A percentile compares a stretch with the other conserved stretches of the same genome.
Conservation (phyloP, 2,329 filamentous ascomycete species). For the Grosmannia serpens region DNA sequence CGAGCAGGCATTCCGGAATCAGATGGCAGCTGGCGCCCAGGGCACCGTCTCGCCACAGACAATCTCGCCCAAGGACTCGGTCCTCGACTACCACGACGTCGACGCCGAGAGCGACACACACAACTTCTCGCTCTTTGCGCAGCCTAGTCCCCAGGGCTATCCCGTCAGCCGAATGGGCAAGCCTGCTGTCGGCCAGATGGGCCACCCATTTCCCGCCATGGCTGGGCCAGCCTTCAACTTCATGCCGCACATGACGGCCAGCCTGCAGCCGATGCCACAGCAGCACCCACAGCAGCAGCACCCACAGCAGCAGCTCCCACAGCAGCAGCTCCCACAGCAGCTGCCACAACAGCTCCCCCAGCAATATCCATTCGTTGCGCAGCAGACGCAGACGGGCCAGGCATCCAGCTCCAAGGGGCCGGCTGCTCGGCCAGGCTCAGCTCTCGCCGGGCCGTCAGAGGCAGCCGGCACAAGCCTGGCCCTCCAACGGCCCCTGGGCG, state of each 20-base stretch:
- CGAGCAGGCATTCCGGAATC: constrained; percentile 29
- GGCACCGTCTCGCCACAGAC: constrained; percentile 56
- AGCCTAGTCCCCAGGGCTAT: constrained; percentile 33
- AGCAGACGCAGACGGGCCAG: constrained; percentile 3
- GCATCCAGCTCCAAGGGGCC: not conserved
- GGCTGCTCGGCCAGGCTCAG: constrained; percentile 31
- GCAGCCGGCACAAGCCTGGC: constrained; percentile 10
- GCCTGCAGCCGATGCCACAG: constrained; percentile 17
- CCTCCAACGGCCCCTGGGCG: constrained; percentile 44
- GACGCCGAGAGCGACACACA: constrained; percentile 32
- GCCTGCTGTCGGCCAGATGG: not conserved
- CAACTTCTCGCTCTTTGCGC: constrained; percentile 57
- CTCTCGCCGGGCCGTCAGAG: constrained; percentile 19
- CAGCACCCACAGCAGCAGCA: not conserved
- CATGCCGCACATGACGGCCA: constrained; percentile 22
- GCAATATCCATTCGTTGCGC: constrained; percentile 34
- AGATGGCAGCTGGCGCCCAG: constrained; percentile 23
- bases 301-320: not conserved
- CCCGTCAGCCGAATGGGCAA: constrained; percentile 9
- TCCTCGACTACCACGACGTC: constrained; percentile 69
- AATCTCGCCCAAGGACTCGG: constrained; percentile 87
- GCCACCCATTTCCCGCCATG: constrained; percentile 23
- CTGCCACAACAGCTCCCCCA: constrained; percentile 13
- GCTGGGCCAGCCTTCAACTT: constrained; percentile 18
- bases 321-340: not conserved